Evolutionary conservation across 148 eudicot species (phyloP), one percentile per base, ranked within the genome.

Genomic region (Arctostaphylos glauca): DNA sequence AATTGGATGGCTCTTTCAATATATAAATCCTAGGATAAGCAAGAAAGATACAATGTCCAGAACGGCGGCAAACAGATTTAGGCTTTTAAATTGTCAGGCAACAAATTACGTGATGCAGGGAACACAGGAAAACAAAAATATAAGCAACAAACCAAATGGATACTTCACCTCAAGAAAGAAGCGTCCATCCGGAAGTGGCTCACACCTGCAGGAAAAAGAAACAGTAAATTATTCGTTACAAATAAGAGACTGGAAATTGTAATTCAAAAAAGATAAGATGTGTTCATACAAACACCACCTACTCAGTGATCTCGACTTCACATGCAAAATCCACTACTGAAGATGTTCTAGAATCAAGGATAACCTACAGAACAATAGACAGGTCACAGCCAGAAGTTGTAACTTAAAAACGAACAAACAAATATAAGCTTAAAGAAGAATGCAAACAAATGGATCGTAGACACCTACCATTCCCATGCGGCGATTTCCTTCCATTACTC

Each of bases 391-490:
- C 78, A 16, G 44, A 19, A 46, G 48, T 5, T 10, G 50, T 62
- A 74, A 54, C 83, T 16, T 4, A 74, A 80, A 8, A n/a, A 50
- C 49, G 23, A 52, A 74, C 54, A 47, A 62, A 74, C 48, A 31
- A 58, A 44, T 60, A 18, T 62, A 55, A 47, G 55, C 67, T 74
- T 78, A 25, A 78, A 58, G 76, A 67, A 81, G 66, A 77, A 80
- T 76, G 62, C 67, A 52, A 85, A 84, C 74, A 38, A 60, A 84
- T 79, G 21, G 81, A 79, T 56, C 70, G 76, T 75, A 72, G 66
- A 80, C 78, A 84, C 81, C 53, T 93, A 96, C 99, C 99, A 97
- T 97, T 92, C 99, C 99, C 98, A 97, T 97, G 84, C 99, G 97
- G 64, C 89, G 96, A 74, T 92, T 97, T 86, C 99, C 99, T 91